Conservation (phyloP, 129 eudicot genomes). For the Escallonia herrerae region DNA sequence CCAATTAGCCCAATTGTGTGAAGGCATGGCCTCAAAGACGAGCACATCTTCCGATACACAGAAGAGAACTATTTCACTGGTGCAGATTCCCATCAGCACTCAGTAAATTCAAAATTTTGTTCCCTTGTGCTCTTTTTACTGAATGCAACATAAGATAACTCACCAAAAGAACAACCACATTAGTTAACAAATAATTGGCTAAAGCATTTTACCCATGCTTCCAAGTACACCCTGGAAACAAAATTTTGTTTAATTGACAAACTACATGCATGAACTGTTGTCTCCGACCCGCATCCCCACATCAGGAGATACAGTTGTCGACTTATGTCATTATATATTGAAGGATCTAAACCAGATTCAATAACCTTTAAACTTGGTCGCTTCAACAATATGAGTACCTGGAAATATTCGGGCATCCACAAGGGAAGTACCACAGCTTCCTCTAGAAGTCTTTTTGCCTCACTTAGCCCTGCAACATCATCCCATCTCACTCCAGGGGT, state of each 20-base stretch:
- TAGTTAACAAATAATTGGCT: background rate
- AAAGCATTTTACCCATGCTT: background rate
- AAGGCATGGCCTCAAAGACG: conserved; percentile 5
- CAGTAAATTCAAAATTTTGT: background rate
- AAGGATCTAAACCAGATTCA: background rate
- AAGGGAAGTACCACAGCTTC: conserved; percentile 99
- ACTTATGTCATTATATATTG: background rate
- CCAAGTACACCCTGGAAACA: background rate
- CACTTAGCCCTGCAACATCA: conserved; percentile 90
- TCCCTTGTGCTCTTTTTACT: no score
- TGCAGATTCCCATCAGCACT: background rate
- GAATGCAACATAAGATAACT: no score
- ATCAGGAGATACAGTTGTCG: background rate
- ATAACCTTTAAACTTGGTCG: background rate
- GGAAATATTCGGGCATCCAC: conserved; percentile 99
- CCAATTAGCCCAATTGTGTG: background rate
- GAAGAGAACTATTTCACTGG: conserved; percentile 1
- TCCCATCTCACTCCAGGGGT: conserved; percentile 98
- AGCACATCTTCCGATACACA: background rate
- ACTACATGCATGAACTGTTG: background rate
- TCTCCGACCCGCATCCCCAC: background rate
- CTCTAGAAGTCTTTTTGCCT: conserved; percentile 91
- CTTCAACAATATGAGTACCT: conserved; percentile 40
- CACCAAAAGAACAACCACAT: background rate
- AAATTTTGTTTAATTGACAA: background rate